Evolutionary conservation across 176 grass and related monocot genomes (phyloP), one percentile per base, ranked within the genome.

Genomic region (Paspalum notatum): DNA sequence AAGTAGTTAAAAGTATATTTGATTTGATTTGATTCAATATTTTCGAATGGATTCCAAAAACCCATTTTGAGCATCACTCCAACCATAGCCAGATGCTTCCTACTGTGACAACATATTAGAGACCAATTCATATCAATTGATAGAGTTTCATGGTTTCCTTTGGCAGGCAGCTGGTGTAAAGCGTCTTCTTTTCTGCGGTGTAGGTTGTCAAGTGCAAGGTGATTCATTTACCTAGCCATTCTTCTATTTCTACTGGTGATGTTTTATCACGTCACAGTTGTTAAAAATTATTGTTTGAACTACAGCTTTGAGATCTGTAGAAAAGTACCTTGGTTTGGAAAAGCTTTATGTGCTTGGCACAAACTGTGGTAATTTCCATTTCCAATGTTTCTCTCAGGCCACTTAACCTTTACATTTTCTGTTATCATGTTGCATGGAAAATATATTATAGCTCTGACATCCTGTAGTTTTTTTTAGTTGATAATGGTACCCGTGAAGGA

Each of bases 201-300:
- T 98, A 15, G 95, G 95, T 74, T 98, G 95, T 71, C 95, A 98
- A 92, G 95, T 98, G 76, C 90, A 98, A 98, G 95, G 95, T 98
- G 68, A 55, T 68, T 55, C 48, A 10, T 52, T 76, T 67, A 57
- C 18, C 17, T 38, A 37, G 18, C 21, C 46, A 63, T 78, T 63
- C 6, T 82, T 65, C 63, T 18, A 15, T 82, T 72, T 72, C 17
- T 66, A 37, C 8, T 17, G 1, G 37, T 74, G 56, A 58, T 14
- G n/a, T 7, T 90, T 78, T 85, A 59, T 84, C 18, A 65, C 82
- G 26, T 76, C 16, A 85, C 64, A 40, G 49, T 80, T 87, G 85
- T 78, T 89, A 39, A 98, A 98, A 84, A 46, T 65, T 74, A 40
- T 24, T 71, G 66, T 81, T 89, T 88, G 84, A 60, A 75, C 4